A percentile compares a stretch with the other conserved stretches of the same genome.
Evolutionary conservation across 257 asterid species (phyloP).

Genomic region (Solanum pinnatisectum): DNA sequence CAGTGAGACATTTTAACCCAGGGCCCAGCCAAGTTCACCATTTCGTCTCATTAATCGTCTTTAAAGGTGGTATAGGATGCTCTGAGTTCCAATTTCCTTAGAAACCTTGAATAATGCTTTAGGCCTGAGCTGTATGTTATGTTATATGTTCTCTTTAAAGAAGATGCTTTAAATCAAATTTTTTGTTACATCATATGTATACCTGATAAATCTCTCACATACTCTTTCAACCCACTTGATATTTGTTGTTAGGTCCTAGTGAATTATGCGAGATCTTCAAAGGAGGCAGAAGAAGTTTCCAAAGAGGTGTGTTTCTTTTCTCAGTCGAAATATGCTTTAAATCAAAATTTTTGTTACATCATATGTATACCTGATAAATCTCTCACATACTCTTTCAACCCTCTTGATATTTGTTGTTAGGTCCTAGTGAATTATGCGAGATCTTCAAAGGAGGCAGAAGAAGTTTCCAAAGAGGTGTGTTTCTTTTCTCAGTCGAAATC

Average conservation of each 20-base stretch:
- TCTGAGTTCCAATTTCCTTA: neutral
- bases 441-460: slow-evolving; percentile 94
- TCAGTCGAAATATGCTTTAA: neutral
- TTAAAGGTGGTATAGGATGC: neutral
- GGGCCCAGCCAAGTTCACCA: neutral
- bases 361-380: neutral
- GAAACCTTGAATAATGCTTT: neutral
- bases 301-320: slow-evolving; percentile 17
- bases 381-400: neutral
- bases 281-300: slow-evolving; percentile 88
- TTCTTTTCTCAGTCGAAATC: neutral
- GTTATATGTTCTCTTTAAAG: neutral
- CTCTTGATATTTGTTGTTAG: slow-evolving; percentile 22
- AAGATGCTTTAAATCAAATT: neutral
- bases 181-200: neutral
- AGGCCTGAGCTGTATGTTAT: neutral
- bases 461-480: slow-evolving; percentile 49
- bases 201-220: neutral
- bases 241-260: slow-evolving; percentile 62
- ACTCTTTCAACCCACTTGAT: neutral
- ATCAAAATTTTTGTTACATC: neutral
- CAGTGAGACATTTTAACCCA: neutral
- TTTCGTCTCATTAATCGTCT: neutral
- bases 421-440: slow-evolving; percentile 93
- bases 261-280: slow-evolving; percentile 93